Evolutionary conservation across 148 eudicot genomes (phyloP), one percentile per base, ranked within the genome.

Genomic region (Rhododendron molle): DNA sequence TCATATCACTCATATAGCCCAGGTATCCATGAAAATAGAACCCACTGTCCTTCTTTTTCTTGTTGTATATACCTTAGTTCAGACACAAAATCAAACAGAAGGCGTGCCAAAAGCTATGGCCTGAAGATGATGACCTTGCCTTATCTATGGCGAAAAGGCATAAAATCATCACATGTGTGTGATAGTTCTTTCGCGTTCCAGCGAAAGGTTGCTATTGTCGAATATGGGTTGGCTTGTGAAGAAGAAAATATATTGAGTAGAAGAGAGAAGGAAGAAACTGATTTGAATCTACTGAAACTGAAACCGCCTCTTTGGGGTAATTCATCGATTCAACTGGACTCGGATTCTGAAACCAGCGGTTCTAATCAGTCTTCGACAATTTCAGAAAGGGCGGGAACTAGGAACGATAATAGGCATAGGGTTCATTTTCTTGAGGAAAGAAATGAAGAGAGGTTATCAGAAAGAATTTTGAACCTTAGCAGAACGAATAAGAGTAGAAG

Each of bases 381-480:
- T 87, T 82, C 81, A 34, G 84, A 71, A 69, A 81, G 77, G 84
- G 23, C 3, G 11, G 74, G 44, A 18, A 84, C 40, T 40, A 30
- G 54, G 50, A 60, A 85, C 43, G 84, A 79, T n/a, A 62, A 40
- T 80, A 92, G 54, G 65, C 54, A 40, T 73, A 92, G 65, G 65
- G 49, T 92, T 7, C 80, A 67, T 73, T 93, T 88, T 88, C 85
- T 93, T 11, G 94, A 92, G 89, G 94, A 90, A 89, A 89, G 85
- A 73, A 80, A 90, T 89, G 93, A 93, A 83, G 85, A 83, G 84
- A 85, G 23, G 18, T 84, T 92, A 73, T 93, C 95, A 0, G 83
- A 72, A 28, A 87, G 92, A 46, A 81, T 93, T 76, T 76, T 93
- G 90, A 85, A 76, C 74, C 89, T 93, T 52, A 89, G 94, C 77